Conservation (phyloP, 2,329 filamentous ascomycete genomes). For the Hirsutella thompsonii region DNA sequence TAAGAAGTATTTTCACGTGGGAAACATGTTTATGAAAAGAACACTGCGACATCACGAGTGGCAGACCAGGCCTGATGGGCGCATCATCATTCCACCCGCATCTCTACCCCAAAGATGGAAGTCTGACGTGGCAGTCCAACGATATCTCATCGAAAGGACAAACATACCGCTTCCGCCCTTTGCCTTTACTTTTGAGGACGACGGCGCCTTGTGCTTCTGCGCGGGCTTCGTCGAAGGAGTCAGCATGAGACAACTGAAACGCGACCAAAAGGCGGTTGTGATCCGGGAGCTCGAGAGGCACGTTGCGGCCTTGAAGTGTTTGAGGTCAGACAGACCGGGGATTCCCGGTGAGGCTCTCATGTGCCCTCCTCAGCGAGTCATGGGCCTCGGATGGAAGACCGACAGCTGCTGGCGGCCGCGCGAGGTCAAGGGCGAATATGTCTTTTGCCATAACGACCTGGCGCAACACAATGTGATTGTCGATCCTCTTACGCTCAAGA, state of each 20-base stretch:
- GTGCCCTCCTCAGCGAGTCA: slow-evolving; percentile 4
- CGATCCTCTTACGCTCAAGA: slow-evolving; percentile 6
- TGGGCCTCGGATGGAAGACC: slow-evolving; percentile 1
- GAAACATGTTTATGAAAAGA: slow-evolving; percentile 3
- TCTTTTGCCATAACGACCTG: slow-evolving; percentile 7
- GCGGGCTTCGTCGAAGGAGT: slow-evolving; percentile 2
- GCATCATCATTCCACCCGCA: background rate
- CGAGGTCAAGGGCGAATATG: background rate
- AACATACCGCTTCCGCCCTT: slow-evolving; percentile 5
- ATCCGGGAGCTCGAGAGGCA: slow-evolving; percentile 1
- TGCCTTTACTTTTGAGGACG: slow-evolving; percentile 2
- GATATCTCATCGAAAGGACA: slow-evolving; percentile 2
- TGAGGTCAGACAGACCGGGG: slow-evolving; percentile 5
- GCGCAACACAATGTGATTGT: slow-evolving; percentile 6
- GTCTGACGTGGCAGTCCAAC: slow-evolving; percentile 2
- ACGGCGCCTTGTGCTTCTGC: slow-evolving; percentile 4
- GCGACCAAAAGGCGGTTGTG: slow-evolving; percentile 1
- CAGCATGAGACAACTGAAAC: background rate
- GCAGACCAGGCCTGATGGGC: background rate
- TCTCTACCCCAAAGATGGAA: slow-evolving; percentile 5
- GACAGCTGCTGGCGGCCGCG: slow-evolving; percentile 5
- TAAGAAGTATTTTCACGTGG: slow-evolving; percentile 5
- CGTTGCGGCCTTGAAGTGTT: background rate
- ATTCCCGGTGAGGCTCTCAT: slow-evolving; percentile 5
- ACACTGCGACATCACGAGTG: slow-evolving; percentile 4